These are phyloP conservation scores for Penicillium daleae DNA, from an alignment of 495 filamentous ascomycete species.

Conservation along the genomic window DNA sequence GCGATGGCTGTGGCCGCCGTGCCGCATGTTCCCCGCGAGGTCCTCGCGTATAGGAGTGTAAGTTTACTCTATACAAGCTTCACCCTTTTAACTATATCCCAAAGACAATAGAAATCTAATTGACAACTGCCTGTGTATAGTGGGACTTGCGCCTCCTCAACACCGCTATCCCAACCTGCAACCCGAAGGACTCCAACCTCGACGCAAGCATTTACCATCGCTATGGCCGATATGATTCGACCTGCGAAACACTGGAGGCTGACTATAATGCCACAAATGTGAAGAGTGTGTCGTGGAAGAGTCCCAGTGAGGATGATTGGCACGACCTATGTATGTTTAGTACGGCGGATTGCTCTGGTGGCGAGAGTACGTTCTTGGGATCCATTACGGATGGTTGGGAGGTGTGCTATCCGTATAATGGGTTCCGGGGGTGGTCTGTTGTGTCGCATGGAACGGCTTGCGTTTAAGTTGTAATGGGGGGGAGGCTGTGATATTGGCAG, in stretches of 20 bases:
- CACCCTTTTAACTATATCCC: neutral
- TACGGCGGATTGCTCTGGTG: conserved; percentile 20
- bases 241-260: conserved; percentile 17
- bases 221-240: conserved; percentile 14
- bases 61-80: neutral
- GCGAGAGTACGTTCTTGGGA: conserved; percentile 6
- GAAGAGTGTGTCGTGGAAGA: conserved; percentile 41
- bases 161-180: conserved; percentile 26
- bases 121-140: conserved; percentile 14
- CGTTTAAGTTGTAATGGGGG: conserved; percentile 4
- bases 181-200: conserved; percentile 27
- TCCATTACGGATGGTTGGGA: conserved; percentile 35
- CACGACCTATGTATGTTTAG: conserved; percentile 36
- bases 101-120: neutral
- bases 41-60: conserved; percentile 31
- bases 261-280: conserved; percentile 21
- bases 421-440: conserved; percentile 31
- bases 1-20: conserved; percentile 8
- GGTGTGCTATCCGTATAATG: conserved; percentile 35
- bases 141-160: conserved; percentile 39
- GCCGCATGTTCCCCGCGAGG: conserved; percentile 11
- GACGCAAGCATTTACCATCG: conserved; percentile 25
- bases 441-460: conserved; percentile 28
- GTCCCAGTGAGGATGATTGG: conserved; percentile 14
- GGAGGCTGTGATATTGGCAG: no score